Conservation (phyloP, 106 monocot species). For the Vanilla planifolia region DNA sequence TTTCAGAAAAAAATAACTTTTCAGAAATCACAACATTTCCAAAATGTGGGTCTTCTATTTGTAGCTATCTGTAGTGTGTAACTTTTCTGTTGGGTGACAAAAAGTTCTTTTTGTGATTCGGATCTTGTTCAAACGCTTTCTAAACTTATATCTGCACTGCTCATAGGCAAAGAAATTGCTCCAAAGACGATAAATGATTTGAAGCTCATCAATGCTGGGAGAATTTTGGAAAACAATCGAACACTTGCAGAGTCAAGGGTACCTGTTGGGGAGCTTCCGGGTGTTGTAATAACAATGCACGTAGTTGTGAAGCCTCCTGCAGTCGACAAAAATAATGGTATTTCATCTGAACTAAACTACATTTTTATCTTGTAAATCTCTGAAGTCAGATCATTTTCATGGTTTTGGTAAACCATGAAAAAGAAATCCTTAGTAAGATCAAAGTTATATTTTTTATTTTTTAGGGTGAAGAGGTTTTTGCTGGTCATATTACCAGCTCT, state of each 20-base stretch:
- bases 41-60: no score
- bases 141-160: not conserved
- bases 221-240: conserved; percentile 45
- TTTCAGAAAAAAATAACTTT: no score
- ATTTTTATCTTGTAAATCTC: not conserved
- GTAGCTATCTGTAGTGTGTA: no score
- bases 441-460: not conserved
- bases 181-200: conserved; percentile 59
- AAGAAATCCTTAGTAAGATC: no score
- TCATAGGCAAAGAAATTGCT: conserved; percentile 41
- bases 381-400: not conserved
- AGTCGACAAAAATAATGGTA: conserved; percentile 42
- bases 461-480: not conserved
- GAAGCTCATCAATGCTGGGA: conserved; percentile 66
- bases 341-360: not conserved
- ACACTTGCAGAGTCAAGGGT: conserved; percentile 55
- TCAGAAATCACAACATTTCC: no score
- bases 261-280: conserved; percentile 46
- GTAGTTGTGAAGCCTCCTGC: conserved; percentile 48
- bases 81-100: no score
- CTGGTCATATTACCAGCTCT: not conserved
- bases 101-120: no score
- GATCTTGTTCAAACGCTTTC: not conserved
- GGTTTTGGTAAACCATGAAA: no score
- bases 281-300: conserved; percentile 61